Evolutionary conservation across 2,329 filamentous ascomycete species (phyloP), one percentile per base, ranked within the genome.

Genomic region (Tolypocladium sp.): DNA sequence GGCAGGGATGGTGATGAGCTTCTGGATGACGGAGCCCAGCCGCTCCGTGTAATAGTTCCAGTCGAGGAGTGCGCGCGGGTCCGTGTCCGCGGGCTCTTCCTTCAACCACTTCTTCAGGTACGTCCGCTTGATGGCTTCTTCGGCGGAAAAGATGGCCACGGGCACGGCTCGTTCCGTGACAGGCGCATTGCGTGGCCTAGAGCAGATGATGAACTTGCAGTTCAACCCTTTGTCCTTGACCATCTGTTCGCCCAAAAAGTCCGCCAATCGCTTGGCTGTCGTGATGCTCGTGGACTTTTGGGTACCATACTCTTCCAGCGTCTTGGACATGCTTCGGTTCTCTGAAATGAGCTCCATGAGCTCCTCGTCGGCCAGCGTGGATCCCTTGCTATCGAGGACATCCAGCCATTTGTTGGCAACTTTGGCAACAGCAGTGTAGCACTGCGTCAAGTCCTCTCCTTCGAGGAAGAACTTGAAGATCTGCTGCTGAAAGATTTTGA

Each of bases 201-300:
- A 83, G 57, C 92, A 96, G 69, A 99, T 97, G 71, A 99, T 97
- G 74, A 97, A 99, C 75, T 97, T 97, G 86, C 94, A 99, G 77
- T 99, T 99, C 66, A 99, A 74, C 4, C 94, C 94, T 74, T 97
- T 99, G 75, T 99, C 95, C 70, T 99, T 99, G 68, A 97, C 87
- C 95, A 99, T 99, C 70, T 96, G 92, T 71, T 97, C 93, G 41
- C 94, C 94, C 62, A 99, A 71, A 70, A 99, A 99, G 69, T 99
- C 94, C 41, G 94, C 94, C 49, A 99, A 76, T 63, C 94, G 91
- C 68, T 89, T 94, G 13, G 94, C 94, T 0, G 94, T 99, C 2
- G 94, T 99, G 71, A 99, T 99, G n/a, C 94, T 96, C 1, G 94
- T 99, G 0, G 93, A 97, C 71, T 99, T 99, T 68, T 99, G 95